Percentiles rank a stretch among this genome's conserved stretches.
Evolutionary conservation across 257 asterid species (phyloP).

Genomic region (Solanum tacnaense): DNA sequence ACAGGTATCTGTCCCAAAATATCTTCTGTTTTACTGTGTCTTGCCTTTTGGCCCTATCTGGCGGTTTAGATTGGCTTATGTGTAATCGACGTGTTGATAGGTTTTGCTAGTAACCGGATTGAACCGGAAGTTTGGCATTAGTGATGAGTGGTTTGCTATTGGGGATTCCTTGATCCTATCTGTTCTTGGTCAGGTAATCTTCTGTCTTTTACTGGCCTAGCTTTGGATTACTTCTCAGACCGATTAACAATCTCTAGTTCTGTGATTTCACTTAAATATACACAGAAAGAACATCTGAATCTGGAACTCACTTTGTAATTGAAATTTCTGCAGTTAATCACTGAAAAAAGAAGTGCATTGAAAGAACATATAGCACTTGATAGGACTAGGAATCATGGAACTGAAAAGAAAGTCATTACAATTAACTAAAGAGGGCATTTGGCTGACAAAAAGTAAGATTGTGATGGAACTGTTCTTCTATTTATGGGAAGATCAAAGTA

Average conservation of each 20-base stretch:
- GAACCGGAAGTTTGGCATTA: slow-evolving; percentile 67
- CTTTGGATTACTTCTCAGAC: neutral
- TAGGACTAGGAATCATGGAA: neutral
- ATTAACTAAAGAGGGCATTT: neutral
- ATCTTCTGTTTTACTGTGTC: neutral
- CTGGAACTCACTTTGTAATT: neutral
- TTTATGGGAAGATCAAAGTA: neutral
- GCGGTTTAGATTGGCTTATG: neutral
- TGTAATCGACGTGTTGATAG: slow-evolving; percentile 9
- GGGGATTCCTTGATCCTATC: slow-evolving; percentile 90
- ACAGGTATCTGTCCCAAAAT: slow-evolving; percentile 36
- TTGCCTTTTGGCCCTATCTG: neutral
- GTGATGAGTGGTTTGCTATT: slow-evolving; percentile 92
- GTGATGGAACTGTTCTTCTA: neutral
- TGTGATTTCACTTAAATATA: neutral
- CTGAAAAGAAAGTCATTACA: neutral
- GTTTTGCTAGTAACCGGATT: slow-evolving; percentile 80
- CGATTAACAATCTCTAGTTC: neutral
- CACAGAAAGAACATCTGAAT: neutral
- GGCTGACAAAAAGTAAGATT: neutral
- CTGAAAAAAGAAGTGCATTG: neutral
- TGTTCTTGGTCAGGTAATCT: slow-evolving; percentile 84
- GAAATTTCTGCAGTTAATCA: neutral
- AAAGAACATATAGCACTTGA: neutral
- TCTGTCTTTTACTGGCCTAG: neutral